Evolutionary conservation across 139 green algal species (phyloP).

Genomic region (Chlamydomonas asymmetrica): DNA sequence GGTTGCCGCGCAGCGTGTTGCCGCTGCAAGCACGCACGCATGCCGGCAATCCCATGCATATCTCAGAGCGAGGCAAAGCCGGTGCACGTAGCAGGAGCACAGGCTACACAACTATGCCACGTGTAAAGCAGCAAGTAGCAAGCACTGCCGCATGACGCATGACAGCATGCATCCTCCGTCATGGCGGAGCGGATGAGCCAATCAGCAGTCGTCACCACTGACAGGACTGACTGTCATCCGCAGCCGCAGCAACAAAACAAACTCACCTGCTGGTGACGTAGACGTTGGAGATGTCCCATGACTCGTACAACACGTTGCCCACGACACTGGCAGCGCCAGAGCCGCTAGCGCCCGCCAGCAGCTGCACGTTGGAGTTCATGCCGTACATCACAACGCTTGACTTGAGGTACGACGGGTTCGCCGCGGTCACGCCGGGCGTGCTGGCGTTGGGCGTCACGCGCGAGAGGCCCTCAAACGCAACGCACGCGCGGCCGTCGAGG

Average conservation of each 20-base stretch:
- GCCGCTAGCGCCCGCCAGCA: neutral
- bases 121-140: no score
- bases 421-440: neutral
- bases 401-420: conserved; percentile 16
- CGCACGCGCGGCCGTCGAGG: conserved; percentile 6
- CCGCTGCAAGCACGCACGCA: neutral
- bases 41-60: no score
- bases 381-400: conserved; percentile 8
- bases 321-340: neutral
- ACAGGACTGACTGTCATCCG: no score
- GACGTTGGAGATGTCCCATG: conserved; percentile 34
- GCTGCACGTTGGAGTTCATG: conserved; percentile 19
- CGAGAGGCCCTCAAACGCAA: conserved; percentile 4
- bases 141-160: no score
- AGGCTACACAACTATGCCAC: no score
- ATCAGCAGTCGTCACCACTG: no score
- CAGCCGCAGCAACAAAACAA: no score
- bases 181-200: no score
- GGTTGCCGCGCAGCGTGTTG: conserved; percentile 29
- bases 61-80: no score
- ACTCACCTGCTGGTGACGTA: neutral
- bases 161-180: no score
- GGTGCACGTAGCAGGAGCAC: no score
- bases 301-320: conserved; percentile 38
- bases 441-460: neutral